Conservation (phyloP, 2,329 filamentous ascomycete genomes). For the Colletotrichum musicola region DNA sequence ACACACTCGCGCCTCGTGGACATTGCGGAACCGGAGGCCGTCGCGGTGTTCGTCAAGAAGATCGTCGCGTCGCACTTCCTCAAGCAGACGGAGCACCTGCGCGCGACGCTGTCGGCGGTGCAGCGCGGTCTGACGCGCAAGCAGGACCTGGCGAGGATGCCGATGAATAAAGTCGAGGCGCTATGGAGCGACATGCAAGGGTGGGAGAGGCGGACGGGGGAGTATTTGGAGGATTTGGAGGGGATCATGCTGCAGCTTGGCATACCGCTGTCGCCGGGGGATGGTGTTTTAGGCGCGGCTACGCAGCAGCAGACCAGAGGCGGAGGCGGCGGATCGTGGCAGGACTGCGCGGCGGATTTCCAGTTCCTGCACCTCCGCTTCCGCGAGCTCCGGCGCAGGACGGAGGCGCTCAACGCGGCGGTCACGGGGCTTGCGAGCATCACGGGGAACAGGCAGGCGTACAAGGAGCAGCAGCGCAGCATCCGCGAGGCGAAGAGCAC, state of each 20-base stretch:
- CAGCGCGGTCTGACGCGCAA: slow-evolving; percentile 44
- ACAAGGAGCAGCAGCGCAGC: slow-evolving; percentile 43
- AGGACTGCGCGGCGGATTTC: slow-evolving; percentile 41
- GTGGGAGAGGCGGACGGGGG: slow-evolving; percentile 44
- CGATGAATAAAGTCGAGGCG: slow-evolving; percentile 42
- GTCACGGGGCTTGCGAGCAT: slow-evolving; percentile 43
- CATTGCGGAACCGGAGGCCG: slow-evolving; percentile 29
- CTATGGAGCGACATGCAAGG: slow-evolving; percentile 45
- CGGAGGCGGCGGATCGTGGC: slow-evolving; percentile 28
- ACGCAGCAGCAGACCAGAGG: not conserved
- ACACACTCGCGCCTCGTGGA: slow-evolving; percentile 37
- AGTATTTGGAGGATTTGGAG: slow-evolving; percentile 45
- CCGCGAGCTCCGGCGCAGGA: slow-evolving; percentile 42
- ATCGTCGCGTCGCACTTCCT: slow-evolving; percentile 44
- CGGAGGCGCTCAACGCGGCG: slow-evolving; percentile 42
- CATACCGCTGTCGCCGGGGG: slow-evolving; percentile 38
- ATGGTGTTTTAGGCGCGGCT: not conserved
- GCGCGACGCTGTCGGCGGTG: slow-evolving; percentile 40
- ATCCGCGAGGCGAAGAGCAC: slow-evolving; percentile 44
- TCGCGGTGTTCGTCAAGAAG: slow-evolving; percentile 42
- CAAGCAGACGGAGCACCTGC: slow-evolving; percentile 42
- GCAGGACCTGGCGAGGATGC: slow-evolving; percentile 42
- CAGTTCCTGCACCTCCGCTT: slow-evolving; percentile 42
- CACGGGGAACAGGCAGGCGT: slow-evolving; percentile 43
- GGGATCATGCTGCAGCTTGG: slow-evolving; percentile 44